A percentile compares a stretch with the other conserved stretches of the same genome.
phyloP scores from a whole-genome alignment of 2,329 filamentous ascomycete genomes.

The Westerdykella ornata region DNA sequence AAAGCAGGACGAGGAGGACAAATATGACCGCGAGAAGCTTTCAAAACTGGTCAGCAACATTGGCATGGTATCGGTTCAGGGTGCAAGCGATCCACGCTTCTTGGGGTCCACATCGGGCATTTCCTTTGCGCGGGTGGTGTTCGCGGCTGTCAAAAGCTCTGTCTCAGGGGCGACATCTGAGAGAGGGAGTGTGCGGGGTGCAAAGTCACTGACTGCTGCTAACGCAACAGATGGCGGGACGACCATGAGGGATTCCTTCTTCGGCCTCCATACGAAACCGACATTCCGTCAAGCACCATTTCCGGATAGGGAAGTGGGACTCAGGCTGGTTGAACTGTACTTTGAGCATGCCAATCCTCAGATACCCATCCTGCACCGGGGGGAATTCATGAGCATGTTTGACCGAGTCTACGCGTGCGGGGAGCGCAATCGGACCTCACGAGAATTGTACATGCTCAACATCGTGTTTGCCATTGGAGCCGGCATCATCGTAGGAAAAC shows the following conservation, averaged over 20 bases:
- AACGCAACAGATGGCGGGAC: slow-evolving; percentile 55
- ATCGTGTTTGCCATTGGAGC: slow-evolving; percentile 96
- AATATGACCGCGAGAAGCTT: slow-evolving; percentile 55
- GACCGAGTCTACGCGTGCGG: slow-evolving; percentile 70
- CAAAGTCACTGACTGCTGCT: slow-evolving; percentile 46
- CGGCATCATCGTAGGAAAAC: slow-evolving; percentile 71
- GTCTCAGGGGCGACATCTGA: slow-evolving; percentile 53
- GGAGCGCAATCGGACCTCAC: slow-evolving; percentile 59
- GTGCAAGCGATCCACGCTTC: slow-evolving; percentile 70
- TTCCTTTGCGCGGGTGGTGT: slow-evolving; percentile 88
- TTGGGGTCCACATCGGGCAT: slow-evolving; percentile 83
- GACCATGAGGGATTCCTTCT: slow-evolving; percentile 92
- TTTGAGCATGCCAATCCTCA: slow-evolving; percentile 97
- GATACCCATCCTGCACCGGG: slow-evolving; percentile 83
- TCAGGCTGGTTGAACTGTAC: slow-evolving; percentile 71
- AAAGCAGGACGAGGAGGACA: slow-evolving; percentile 35
- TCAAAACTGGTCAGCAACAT: slow-evolving; percentile 63
- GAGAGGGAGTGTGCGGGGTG: slow-evolving; percentile 55
- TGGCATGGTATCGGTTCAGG: slow-evolving; percentile 70
- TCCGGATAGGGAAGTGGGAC: slow-evolving; percentile 67
- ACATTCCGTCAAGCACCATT: slow-evolving; percentile 81
- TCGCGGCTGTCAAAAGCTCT: slow-evolving; percentile 82
- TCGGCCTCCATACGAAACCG: slow-evolving; percentile 87
- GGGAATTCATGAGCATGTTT: slow-evolving; percentile 84
- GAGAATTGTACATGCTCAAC: slow-evolving; percentile 89